Percentiles rank a stretch among this genome's conserved stretches.
Evolutionary conservation across 495 filamentous ascomycete genomes (phyloP).

Genomic region (Penicillium roqueforti): DNA sequence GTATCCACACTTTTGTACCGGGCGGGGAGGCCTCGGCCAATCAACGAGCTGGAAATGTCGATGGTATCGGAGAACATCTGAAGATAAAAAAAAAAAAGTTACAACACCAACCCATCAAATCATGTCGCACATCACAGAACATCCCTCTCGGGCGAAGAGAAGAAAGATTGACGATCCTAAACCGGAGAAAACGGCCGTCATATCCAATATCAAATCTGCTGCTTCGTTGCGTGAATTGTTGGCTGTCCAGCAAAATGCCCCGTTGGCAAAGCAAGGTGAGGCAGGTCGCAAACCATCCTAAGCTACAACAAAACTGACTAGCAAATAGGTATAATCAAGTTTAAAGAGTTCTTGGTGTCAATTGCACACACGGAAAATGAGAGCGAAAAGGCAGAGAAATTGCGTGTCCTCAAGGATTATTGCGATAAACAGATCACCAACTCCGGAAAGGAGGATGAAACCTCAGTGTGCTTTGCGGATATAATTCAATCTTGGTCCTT

Average conservation of each 20-base stretch:
- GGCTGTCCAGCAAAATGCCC: constrained; percentile 62
- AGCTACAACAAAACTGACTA: background rate
- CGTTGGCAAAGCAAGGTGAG: constrained; percentile 60
- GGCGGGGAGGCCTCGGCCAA: constrained; percentile 19
- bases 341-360: constrained; percentile 70
- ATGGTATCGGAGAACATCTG: constrained; percentile 27
- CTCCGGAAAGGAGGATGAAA: constrained; percentile 50
- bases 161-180: constrained; percentile 37
- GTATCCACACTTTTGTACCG: background rate
- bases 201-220: constrained; percentile 48
- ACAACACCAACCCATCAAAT: constrained; percentile 12
- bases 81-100: constrained; percentile 22
- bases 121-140: constrained; percentile 28
- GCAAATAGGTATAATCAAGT: constrained; percentile 60
- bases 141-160: constrained; percentile 36
- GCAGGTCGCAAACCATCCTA: background rate
- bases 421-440: constrained; percentile 61
- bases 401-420: constrained; percentile 65
- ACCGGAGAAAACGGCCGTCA: constrained; percentile 23
- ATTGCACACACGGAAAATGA: constrained; percentile 53
- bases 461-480: constrained; percentile 60
- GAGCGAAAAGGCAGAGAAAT: constrained; percentile 45
- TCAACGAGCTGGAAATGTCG: constrained; percentile 22
- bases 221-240: constrained; percentile 60
- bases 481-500: constrained; percentile 77